Evolutionary conservation across 495 filamentous ascomycete species (phyloP).

Genomic region (Penicillium dipodomyicola): DNA sequence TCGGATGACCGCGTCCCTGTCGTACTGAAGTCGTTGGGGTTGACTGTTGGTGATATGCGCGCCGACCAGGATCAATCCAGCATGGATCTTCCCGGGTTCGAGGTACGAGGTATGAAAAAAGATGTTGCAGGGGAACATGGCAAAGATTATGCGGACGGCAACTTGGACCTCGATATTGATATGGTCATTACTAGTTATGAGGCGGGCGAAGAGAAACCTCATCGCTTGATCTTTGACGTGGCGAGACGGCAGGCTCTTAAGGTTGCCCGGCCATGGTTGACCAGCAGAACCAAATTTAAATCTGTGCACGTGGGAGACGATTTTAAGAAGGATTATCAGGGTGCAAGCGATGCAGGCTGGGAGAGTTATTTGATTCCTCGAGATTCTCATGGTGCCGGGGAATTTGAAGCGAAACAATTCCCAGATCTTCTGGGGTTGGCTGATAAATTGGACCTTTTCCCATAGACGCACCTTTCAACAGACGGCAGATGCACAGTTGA

Average conservation of each 20-base stretch:
- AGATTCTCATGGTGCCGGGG: conserved; percentile 1
- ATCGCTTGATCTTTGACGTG: conserved; percentile 59
- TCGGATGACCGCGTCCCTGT: conserved; percentile 68
- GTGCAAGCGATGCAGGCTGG: conserved; percentile 64
- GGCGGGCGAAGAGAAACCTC: conserved; percentile 67
- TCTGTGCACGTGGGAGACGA: conserved; percentile 71
- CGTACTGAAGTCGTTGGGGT: conserved; percentile 60
- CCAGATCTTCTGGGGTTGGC: conserved; percentile 25
- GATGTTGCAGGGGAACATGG: background rate
- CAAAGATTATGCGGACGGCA: background rate
- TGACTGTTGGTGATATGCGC: conserved; percentile 49
- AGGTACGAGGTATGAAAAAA: conserved; percentile 24
- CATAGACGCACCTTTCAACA: background rate
- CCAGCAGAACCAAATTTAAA: conserved; percentile 32
- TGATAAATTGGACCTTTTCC: conserved; percentile 8
- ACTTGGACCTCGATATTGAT: conserved; percentile 51
- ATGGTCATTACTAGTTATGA: conserved; percentile 73
- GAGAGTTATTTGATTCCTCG: conserved; percentile 52
- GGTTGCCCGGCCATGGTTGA: conserved; percentile 9
- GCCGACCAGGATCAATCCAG: conserved; percentile 36
- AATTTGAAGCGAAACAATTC: conserved; percentile 17
- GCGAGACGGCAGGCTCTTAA: conserved; percentile 47
- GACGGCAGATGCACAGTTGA: background rate
- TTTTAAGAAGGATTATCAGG: conserved; percentile 58
- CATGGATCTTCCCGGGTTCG: conserved; percentile 42